phyloP scores from a whole-genome alignment of 2,329 filamentous ascomycete species.

The Sclerotinia spermophila region DNA sequence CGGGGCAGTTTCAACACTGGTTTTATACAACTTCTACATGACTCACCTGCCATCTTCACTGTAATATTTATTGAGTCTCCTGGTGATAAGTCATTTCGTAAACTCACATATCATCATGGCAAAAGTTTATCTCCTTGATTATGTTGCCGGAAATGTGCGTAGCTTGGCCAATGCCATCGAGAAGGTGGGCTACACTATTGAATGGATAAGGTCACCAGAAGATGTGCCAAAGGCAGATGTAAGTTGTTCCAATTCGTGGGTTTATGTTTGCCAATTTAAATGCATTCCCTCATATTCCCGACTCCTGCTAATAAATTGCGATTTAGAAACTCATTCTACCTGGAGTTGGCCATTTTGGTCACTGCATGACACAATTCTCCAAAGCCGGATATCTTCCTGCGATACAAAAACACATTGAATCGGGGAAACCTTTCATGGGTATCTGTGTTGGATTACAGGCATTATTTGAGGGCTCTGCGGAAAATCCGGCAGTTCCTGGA shows the following conservation, averaged over 20 bases:
- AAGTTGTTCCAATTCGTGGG: slow-evolving; percentile 32
- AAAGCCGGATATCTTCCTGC: slow-evolving; percentile 80
- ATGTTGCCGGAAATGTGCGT: slow-evolving; percentile 93
- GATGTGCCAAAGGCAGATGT: slow-evolving; percentile 86
- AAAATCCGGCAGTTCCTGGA: slow-evolving; percentile 68
- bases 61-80: not conserved
- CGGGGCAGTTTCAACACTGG: not conserved
- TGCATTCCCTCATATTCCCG: rapidly evolving
- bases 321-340: slow-evolving; percentile 85
- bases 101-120: slow-evolving; percentile 54
- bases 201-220: slow-evolving; percentile 83
- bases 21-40: not conserved
- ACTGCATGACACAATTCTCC: slow-evolving; percentile 83
- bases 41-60: not conserved
- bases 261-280: not conserved
- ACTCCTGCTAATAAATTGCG: not conserved
- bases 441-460: slow-evolving; percentile 95
- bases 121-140: slow-evolving; percentile 75
- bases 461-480: slow-evolving; percentile 80
- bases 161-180: slow-evolving; percentile 97
- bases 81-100: not conserved
- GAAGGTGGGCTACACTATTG: slow-evolving; percentile 86
- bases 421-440: slow-evolving; percentile 96
- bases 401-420: slow-evolving; percentile 74
- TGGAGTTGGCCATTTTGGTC: slow-evolving; percentile 95